phyloP scores from a whole-genome alignment of 2,329 filamentous ascomycete species.

The Pseudogymnoascus sp. region DNA sequence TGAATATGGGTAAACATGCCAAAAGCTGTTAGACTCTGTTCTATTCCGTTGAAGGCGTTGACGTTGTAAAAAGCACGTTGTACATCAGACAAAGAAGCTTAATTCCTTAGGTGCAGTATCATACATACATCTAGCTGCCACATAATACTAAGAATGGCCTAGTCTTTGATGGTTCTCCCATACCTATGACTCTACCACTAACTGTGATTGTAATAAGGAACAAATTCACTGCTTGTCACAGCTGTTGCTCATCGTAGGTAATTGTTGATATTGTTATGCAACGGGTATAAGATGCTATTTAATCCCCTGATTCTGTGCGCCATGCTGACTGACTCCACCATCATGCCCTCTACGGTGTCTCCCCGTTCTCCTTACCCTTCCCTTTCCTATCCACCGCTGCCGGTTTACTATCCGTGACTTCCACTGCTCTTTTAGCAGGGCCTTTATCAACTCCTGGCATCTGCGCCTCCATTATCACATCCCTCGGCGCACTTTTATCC shows the following conservation, averaged over 20 bases:
- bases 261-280: not conserved
- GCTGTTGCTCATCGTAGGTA: not conserved
- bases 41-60: not conserved
- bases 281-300: constrained; percentile 4
- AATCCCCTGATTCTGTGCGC: not conserved
- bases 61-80: not conserved
- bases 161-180: not conserved
- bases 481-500: constrained; percentile 24
- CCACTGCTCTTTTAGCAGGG: not conserved
- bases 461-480: constrained; percentile 21
- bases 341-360: not conserved
- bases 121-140: not conserved
- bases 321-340: not conserved
- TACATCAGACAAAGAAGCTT: constrained; percentile 2
- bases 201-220: not conserved
- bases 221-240: not conserved
- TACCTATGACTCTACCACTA: not conserved
- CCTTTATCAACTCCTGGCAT: constrained; percentile 14
- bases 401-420: not conserved
- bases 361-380: not conserved
- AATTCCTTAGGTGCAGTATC: not conserved
- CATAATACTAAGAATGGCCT: not conserved
- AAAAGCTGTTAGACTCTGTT: not conserved
- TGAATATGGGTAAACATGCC: not conserved
- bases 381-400: not conserved